A percentile compares a stretch with the other conserved stretches of the same genome.
Conservation (phyloP, 305 asterid species). For the Rubia occidens region DNA sequence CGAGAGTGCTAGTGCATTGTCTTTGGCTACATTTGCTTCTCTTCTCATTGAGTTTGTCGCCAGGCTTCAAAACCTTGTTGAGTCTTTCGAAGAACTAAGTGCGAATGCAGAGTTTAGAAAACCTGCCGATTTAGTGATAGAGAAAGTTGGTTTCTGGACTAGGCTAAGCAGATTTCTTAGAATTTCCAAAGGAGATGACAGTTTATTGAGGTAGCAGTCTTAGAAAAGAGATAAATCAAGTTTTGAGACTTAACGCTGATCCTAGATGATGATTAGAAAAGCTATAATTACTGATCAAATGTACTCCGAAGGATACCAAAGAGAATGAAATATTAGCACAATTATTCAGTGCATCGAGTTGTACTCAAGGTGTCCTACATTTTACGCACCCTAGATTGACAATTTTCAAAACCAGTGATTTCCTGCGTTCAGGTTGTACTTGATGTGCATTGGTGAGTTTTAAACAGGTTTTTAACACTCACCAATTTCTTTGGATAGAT, state of each 20-base stretch:
- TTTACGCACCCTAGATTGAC: no score
- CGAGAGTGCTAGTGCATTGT: slow-evolving; percentile 36
- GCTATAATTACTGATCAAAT: not conserved
- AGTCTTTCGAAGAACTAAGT: slow-evolving; percentile 30
- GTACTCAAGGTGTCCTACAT: no score
- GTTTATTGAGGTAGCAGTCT: not conserved
- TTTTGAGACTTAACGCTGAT: not conserved
- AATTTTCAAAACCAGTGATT: no score
- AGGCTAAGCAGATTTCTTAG: slow-evolving; percentile 19
- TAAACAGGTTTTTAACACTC: no score
- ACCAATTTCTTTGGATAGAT: no score
- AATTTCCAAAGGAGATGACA: slow-evolving; percentile 9
- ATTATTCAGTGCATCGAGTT: not conserved
- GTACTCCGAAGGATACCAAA: not conserved
- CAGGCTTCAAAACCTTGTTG: slow-evolving; percentile 40
- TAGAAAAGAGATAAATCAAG: not conserved
- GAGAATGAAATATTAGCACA: not conserved
- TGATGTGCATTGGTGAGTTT: no score
- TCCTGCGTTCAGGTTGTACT: no score
- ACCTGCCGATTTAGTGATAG: slow-evolving; percentile 19
- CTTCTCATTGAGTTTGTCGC: slow-evolving; percentile 40
- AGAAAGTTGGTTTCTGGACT: slow-evolving; percentile 20
- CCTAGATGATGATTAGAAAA: not conserved
- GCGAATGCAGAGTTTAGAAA: slow-evolving; percentile 34
- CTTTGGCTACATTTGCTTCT: slow-evolving; percentile 35